Conservation (phyloP, 495 filamentous ascomycete genomes). For the Opeltia flavorubescens region DNA sequence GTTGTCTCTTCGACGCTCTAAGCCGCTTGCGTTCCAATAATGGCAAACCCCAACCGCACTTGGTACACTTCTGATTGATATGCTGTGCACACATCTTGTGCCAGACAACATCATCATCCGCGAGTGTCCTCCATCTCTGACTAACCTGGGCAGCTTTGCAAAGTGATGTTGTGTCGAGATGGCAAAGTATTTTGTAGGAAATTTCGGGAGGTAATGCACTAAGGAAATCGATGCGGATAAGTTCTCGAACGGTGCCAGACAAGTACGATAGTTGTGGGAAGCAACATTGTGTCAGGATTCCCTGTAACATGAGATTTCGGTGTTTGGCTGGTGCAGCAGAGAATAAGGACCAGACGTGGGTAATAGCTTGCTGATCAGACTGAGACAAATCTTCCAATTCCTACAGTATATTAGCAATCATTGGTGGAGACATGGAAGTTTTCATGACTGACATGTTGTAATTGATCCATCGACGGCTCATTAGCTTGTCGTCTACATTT, state of each 20-base stretch:
- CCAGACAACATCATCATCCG: constrained; percentile 96
- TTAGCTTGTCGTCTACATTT: constrained; percentile 87
- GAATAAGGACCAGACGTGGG: constrained; percentile 92
- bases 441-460: constrained; percentile 55
- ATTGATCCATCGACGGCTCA: constrained; percentile 86
- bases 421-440: too few relatives aligned
- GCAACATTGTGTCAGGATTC: constrained; percentile 89
- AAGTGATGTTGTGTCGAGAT: constrained; percentile 86
- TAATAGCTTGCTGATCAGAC: constrained; percentile 81
- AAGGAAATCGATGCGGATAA: constrained; percentile 93
- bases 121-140: constrained; percentile 68
- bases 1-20: constrained; percentile 74
- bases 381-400: constrained; percentile 71
- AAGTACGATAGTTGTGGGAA: constrained; percentile 93
- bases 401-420: constrained; percentile 22
- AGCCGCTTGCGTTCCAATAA: constrained; percentile 77
- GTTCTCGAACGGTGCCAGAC: constrained; percentile 70
- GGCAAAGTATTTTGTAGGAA: constrained; percentile 83
- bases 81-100: constrained; percentile 99
- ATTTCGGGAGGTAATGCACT: constrained; percentile 78
- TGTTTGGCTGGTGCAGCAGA: constrained; percentile 90
- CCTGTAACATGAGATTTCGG: constrained; percentile 86
- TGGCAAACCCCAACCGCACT: constrained; percentile 92
- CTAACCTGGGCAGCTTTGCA: constrained; percentile 97
- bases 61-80: constrained; percentile 89